Evolutionary conservation across 805 yeast species (phyloP).

Genomic region (Pichia sporocuriosa): DNA sequence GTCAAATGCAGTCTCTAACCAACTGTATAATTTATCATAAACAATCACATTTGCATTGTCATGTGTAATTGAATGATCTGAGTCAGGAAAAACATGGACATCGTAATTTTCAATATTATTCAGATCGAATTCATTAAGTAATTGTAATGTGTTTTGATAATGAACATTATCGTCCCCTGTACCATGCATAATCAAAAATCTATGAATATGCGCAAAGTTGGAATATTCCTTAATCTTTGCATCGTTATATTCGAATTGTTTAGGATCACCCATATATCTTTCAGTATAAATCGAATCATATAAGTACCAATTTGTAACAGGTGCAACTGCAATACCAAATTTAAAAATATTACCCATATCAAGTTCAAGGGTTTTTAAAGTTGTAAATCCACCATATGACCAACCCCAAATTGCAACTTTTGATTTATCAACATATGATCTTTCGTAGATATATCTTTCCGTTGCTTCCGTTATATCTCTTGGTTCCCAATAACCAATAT

Average conservation of each 20-base stretch:
- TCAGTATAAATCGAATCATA: constrained; percentile 80
- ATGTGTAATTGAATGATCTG: constrained; percentile 73
- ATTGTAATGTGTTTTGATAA: constrained; percentile 57
- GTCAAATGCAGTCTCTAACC: constrained; percentile 59
- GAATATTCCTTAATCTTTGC: constrained; percentile 37
- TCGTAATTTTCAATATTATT: constrained; percentile 65
- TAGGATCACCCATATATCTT: constrained; percentile 59
- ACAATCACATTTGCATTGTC: constrained; percentile 77
- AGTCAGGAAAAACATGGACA: constrained; percentile 85
- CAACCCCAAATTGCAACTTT: constrained; percentile 78
- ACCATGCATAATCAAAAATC: constrained; percentile 73
- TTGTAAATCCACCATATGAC: constrained; percentile 80
- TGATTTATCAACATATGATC: constrained; percentile 42
- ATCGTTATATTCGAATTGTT: constrained; percentile 42
- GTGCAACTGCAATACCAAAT: constrained; percentile 79
- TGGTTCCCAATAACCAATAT: constrained; percentile 73
- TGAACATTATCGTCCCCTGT: constrained; percentile 84
- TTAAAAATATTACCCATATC: constrained; percentile 59
- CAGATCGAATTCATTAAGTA: constrained; percentile 53
- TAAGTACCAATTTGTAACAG: constrained; percentile 71
- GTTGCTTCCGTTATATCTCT: constrained; percentile 53
- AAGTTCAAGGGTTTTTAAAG: constrained; percentile 64
- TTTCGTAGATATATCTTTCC: constrained; percentile 40
- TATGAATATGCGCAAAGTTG: constrained; percentile 39
- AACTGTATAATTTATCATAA: constrained; percentile 58